A percentile compares a stretch with the other conserved stretches of the same genome.
Conservation (phyloP, 2,329 filamentous ascomycete species). For the Penicillium sp. region DNA sequence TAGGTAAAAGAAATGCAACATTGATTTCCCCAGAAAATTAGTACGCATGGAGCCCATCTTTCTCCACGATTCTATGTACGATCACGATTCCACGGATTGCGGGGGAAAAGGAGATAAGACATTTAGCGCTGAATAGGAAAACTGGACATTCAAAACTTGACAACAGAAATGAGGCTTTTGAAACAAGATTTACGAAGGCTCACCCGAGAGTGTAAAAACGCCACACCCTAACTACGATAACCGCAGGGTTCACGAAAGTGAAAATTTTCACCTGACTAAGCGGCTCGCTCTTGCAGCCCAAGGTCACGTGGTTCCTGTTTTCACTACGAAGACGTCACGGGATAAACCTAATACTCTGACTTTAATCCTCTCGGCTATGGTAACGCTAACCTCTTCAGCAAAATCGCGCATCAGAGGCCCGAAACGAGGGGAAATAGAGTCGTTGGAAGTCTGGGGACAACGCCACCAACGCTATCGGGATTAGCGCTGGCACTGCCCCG, state of each 20-base stretch:
- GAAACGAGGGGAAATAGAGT: not conserved
- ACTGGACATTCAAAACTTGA: not conserved
- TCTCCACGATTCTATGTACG: not conserved
- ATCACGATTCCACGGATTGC: too few species aligned
- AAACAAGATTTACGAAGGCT: too few species aligned
- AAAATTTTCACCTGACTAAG: not conserved
- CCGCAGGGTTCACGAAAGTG: too few species aligned
- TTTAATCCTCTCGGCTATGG: not conserved
- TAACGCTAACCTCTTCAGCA: not conserved
- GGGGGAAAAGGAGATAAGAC: not conserved
- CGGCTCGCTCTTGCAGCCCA: not conserved
- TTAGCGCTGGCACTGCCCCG: not conserved
- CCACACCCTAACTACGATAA: too few species aligned
- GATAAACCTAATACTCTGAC: not conserved
- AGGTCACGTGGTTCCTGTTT: too few species aligned
- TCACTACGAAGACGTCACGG: not conserved
- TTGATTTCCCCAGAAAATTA: conserved; percentile 2
- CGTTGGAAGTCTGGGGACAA: not conserved
- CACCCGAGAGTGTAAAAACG: too few species aligned
- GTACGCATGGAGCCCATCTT: not conserved
- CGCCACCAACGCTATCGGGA: not conserved
- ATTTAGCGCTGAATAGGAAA: not conserved
- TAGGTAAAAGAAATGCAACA: conserved; percentile 27
- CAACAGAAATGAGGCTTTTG: not conserved
- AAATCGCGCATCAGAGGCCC: not conserved